phyloP scores from a whole-genome alignment of 345 rosid species.

The Rhodamnia argentea region DNA sequence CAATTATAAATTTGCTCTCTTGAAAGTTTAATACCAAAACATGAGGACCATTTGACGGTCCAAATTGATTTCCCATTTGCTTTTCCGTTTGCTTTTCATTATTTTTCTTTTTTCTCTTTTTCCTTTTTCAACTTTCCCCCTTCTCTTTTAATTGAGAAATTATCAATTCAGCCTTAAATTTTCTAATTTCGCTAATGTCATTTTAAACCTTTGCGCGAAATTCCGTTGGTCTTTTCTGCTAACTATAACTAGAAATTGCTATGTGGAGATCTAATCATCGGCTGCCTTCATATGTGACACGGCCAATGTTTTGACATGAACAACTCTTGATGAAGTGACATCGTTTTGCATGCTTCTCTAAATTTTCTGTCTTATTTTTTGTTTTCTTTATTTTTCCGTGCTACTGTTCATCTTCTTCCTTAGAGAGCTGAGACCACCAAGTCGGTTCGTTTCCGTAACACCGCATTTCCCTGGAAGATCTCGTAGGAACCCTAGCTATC shows the following conservation, averaged over 20 bases:
- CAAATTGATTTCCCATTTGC: neutral
- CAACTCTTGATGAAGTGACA: neutral
- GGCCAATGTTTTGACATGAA: neutral
- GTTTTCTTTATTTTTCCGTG: too few species aligned
- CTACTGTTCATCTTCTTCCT: too few species aligned
- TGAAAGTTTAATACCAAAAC: neutral
- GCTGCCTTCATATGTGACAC: fast-evolving
- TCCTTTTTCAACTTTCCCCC: neutral
- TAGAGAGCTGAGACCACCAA: too few species aligned
- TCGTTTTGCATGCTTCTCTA: neutral
- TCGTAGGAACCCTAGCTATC: fast-evolving
- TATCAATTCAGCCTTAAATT: neutral
- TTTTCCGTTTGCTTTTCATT: neutral
- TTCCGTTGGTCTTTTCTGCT: neutral
- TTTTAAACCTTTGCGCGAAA: fast-evolving
- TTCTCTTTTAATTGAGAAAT: neutral
- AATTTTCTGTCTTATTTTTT: too few species aligned
- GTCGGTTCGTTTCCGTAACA: too few species aligned
- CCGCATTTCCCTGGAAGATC: fast-evolving
- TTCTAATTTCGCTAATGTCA: fast-evolving
- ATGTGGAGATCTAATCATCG: fast-evolving
- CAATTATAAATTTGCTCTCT: neutral
- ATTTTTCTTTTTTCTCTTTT: neutral
- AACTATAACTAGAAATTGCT: neutral
- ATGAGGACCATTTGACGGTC: neutral